phyloP scores from a whole-genome alignment of 2,329 filamentous ascomycete genomes.

The Penicillium brasilianum region DNA sequence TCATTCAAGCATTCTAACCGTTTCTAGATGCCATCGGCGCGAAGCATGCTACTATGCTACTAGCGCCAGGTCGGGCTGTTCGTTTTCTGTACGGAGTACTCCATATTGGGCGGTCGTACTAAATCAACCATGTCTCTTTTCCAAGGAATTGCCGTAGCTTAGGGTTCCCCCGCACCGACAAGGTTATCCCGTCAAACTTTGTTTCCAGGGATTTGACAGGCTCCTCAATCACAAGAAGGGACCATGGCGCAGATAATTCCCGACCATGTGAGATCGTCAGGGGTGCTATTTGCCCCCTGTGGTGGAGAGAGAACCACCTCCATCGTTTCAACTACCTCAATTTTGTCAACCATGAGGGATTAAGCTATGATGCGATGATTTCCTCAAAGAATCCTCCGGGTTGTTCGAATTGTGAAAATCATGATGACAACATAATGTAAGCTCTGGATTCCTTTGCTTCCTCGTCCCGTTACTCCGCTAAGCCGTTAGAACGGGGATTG shows the following conservation, averaged over 20 bases:
- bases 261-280: neutral
- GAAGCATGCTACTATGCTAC: neutral
- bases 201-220: constrained; percentile 1
- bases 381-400: too few species aligned
- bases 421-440: neutral
- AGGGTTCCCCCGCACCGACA: neutral
- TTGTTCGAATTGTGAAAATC: neutral
- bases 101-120: neutral
- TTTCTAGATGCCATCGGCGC: neutral
- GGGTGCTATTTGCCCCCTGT: neutral
- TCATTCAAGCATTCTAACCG: neutral
- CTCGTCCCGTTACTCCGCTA: too few species aligned
- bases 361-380: neutral
- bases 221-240: neutral
- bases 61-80: neutral
- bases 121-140: neutral
- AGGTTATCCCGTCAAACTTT: constrained; percentile 2
- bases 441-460: too few species aligned
- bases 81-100: neutral
- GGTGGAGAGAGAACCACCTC: neutral
- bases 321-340: neutral
- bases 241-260: neutral
- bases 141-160: neutral
- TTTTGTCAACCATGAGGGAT: neutral
- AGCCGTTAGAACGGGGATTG: neutral